Conservation (phyloP, 202 grass and related monocot genomes). For the Panicum hallii region DNA sequence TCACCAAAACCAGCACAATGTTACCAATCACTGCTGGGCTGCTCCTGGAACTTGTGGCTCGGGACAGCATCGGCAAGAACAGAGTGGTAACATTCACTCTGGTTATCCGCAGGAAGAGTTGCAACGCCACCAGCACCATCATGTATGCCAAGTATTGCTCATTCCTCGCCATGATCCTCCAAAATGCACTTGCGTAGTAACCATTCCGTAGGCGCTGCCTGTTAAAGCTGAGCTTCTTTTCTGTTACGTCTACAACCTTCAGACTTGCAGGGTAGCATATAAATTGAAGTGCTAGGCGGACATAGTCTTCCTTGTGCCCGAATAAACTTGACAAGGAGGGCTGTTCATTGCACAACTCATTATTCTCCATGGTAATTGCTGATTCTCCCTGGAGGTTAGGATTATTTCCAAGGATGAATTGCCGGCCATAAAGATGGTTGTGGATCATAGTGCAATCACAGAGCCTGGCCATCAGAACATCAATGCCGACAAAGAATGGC, state of each 20-base stretch:
- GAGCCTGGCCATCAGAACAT: conserved; percentile 47
- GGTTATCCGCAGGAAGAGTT: conserved; percentile 42
- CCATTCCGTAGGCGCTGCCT: neutral
- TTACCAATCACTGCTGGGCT: conserved; percentile 38
- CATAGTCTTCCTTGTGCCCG: conserved; percentile 19
- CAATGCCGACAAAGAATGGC: conserved; percentile 52
- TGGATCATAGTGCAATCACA: conserved; percentile 1
- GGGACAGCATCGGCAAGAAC: conserved; percentile 52
- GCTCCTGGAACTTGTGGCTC: conserved; percentile 41
- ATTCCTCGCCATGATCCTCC: conserved; percentile 43
- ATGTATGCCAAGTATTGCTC: conserved; percentile 49
- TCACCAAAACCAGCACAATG: conserved; percentile 46
- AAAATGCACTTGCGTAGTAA: neutral
- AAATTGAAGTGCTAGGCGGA: conserved; percentile 36
- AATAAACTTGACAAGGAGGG: conserved; percentile 8
- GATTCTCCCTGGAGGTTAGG: conserved; percentile 27
- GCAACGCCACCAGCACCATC: conserved; percentile 36
- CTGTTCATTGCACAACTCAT: conserved; percentile 31
- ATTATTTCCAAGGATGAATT: conserved; percentile 9
- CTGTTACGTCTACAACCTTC: conserved; percentile 17
- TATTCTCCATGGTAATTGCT: neutral
- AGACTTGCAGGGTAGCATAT: conserved; percentile 47
- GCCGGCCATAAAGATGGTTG: conserved; percentile 4
- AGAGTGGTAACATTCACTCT: conserved; percentile 46
- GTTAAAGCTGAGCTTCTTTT: conserved; percentile 35